phyloP scores from a whole-genome alignment of 2,329 filamentous ascomycete genomes.

The Pseudopithomyces maydicus region DNA sequence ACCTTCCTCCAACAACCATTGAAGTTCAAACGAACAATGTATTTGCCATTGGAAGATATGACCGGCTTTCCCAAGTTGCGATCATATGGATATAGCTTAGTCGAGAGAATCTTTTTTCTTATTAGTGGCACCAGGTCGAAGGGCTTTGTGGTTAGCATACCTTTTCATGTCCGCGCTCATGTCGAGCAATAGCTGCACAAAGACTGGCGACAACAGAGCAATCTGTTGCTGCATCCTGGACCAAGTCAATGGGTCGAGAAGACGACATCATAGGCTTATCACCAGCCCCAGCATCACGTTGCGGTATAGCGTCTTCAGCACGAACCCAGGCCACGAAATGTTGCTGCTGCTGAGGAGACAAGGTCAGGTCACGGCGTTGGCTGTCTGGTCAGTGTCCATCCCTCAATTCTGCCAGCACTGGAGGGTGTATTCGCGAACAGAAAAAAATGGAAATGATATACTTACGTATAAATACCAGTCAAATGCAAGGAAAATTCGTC shows the following conservation, averaged over 20 bases:
- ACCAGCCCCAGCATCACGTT: constrained; percentile 44
- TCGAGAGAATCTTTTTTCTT: constrained; percentile 68
- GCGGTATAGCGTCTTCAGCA: constrained; percentile 68
- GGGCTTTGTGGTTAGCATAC: constrained; percentile 50
- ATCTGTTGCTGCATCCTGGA: constrained; percentile 94
- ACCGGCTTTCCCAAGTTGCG: constrained; percentile 58
- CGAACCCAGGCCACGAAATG: constrained; percentile 87
- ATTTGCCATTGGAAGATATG: constrained; percentile 81
- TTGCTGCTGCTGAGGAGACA: constrained; percentile 74
- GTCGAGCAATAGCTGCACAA: constrained; percentile 76
- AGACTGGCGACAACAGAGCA: constrained; percentile 97
- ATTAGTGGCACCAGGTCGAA: constrained; percentile 12
- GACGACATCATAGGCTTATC: constrained; percentile 61
- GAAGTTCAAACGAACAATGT: constrained; percentile 90
- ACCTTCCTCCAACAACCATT: constrained; percentile 92
- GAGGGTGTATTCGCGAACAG: not conserved
- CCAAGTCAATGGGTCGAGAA: constrained; percentile 72
- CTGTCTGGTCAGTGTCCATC: constrained; percentile 49
- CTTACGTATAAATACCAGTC: constrained; percentile 63
- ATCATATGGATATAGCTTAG: constrained; percentile 78
- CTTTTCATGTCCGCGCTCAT: constrained; percentile 70
- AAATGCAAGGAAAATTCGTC: constrained; percentile 65
- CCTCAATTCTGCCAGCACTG: not conserved
- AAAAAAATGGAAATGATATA: constrained; percentile 1
- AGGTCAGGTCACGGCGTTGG: constrained; percentile 69